Evolutionary conservation across 139 green algal genomes (phyloP), one percentile per base, ranked within the genome.

Genomic region (Micractinium conductrix): DNA sequence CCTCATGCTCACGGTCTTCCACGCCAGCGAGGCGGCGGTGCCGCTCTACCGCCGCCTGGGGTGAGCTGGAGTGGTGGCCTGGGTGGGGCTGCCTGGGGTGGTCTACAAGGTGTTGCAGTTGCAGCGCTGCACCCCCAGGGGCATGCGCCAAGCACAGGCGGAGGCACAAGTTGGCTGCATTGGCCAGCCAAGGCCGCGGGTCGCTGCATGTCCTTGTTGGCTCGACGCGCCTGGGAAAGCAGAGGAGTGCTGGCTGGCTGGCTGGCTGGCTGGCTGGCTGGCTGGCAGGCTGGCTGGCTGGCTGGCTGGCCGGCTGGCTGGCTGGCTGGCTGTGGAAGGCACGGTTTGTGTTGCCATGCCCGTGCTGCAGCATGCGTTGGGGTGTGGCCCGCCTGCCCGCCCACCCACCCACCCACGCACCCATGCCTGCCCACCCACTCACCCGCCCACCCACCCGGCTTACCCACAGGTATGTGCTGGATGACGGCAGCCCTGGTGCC

Each of bases 1-100:
- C 42, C 58, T 93, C 26, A 92, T 93, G 89, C 89, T 93, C 12
- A 93, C 90, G 10, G 90, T 93, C 26, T 85, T 92, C 45, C 80
- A 87, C 14, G 74, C 33, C 10, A 93, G 93, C 65, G 40, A n/a
- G 10, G 81, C 43, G 1, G 90, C 90, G 53, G 53, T 21, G 10
- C 19, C 53, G 19, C 53, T 62, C 19, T 62, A 62, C 53, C 53
- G 53, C 53, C 53, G 53, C 53, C 10, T 14, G 7, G 53, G 53
- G 10, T 62, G 53, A 62, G 53, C 53, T 16, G 7, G 53, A 21
- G 53, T 4, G 8, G 8, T 30, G 8, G 53, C 24, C 48, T 5
- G 53, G 24, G 53, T 21, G 2, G 53, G 8, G 53, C 53, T 21
- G 2, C 53, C 19, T 21, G 8, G 53, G 53, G 53, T 19, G 53